These are phyloP conservation scores for Grifola frondosa DNA, from an alignment of 1,284 basidiomycete species.

Conservation along the genomic window DNA sequence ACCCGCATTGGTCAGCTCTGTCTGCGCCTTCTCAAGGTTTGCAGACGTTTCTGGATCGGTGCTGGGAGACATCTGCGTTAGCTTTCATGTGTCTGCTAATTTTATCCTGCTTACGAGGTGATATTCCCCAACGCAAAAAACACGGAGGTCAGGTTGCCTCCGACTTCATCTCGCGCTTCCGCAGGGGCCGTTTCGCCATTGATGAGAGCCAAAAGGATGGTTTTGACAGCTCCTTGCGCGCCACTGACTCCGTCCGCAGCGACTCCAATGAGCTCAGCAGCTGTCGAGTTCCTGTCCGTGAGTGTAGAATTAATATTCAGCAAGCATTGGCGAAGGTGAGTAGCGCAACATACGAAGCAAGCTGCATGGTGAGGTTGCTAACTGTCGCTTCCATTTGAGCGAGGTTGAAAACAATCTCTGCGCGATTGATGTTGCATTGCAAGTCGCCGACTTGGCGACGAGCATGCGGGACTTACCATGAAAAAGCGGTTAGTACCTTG, in stretches of 20 bases:
- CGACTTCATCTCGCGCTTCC: conserved; percentile 9
- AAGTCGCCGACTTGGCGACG: conserved; percentile 23
- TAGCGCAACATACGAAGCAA: conserved; percentile 8
- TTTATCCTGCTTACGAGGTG: conserved; percentile 15
- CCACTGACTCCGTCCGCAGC: conserved; percentile 9
- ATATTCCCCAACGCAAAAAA: conserved; percentile 7
- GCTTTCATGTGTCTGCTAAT: background rate
- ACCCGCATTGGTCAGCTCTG: conserved; percentile 10
- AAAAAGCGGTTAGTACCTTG: too few relatives aligned
- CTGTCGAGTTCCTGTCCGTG: conserved; percentile 9
- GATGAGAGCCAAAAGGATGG: conserved; percentile 10
- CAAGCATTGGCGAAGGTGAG: too few relatives aligned
- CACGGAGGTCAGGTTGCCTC: conserved; percentile 10
- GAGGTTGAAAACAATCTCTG: conserved; percentile 20
- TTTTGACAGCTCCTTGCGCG: conserved; percentile 9
- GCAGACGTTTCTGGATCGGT: conserved; percentile 7
- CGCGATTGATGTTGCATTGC: conserved; percentile 27
- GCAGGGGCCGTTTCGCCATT: conserved; percentile 9
- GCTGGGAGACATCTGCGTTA: background rate
- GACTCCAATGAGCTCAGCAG: conserved; percentile 6
- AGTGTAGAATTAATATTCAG: too few relatives aligned
- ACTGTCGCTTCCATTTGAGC: conserved; percentile 14
- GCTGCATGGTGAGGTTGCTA: conserved; percentile 8
- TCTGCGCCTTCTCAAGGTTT: conserved; percentile 3
- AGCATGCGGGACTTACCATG: too few relatives aligned